These are phyloP conservation scores for Phaseolus lunatus DNA, from an alignment of 306 rosid genomes.

Conservation along the genomic window DNA sequence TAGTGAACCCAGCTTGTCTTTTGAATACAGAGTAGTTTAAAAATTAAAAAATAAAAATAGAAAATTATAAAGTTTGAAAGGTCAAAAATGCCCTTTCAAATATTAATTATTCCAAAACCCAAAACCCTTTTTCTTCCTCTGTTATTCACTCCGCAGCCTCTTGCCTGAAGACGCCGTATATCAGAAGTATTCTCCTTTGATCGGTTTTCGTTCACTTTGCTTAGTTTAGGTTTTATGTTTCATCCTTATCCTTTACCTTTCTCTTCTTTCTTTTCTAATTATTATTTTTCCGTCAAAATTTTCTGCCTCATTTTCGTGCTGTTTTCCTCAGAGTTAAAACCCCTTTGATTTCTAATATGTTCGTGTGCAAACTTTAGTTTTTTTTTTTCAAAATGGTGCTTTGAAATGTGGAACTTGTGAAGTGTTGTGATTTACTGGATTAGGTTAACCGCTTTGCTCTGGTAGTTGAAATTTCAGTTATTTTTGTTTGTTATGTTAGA, in stretches of 20 bases:
- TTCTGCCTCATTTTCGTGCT: constrained; percentile 11
- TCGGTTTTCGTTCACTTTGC: neutral
- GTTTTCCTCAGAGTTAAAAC: constrained; percentile 8
- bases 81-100: constrained; percentile 2
- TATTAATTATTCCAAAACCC: constrained; percentile 27
- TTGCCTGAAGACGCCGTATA: constrained; percentile 1
- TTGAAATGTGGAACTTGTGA: neutral
- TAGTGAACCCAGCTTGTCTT: neutral
- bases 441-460: neutral
- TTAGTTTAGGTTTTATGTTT: constrained; percentile 7
- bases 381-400: neutral
- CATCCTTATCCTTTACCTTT: neutral
- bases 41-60: neutral
- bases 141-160: constrained; percentile 6
- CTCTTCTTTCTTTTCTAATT: neutral
- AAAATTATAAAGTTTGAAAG: neutral
- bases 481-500: neutral
- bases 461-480: constrained; percentile 1
- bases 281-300: neutral
- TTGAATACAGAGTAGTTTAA: neutral
- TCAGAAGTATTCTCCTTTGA: neutral
- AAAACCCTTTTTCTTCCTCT: constrained; percentile 32
- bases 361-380: neutral
- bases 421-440: neutral
- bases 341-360: neutral